Percentiles rank a stretch among this genome's conserved stretches.
Conservation (phyloP, 305 asterid genomes). For the Fraxinus platypoda region DNA sequence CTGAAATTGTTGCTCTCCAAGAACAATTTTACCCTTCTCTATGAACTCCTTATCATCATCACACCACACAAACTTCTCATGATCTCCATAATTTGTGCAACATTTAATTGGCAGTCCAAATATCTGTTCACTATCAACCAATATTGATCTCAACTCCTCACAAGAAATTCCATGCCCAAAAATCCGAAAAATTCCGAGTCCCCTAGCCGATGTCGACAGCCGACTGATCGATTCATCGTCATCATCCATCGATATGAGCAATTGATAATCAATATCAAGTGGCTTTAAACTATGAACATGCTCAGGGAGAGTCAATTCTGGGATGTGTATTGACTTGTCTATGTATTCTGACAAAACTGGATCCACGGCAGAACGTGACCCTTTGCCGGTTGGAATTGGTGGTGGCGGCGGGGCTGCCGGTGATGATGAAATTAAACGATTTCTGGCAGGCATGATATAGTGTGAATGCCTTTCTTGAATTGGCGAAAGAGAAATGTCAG, state of each 20-base stretch:
- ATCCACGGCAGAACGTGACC: slow-evolving; percentile 49
- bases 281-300: slow-evolving; percentile 21
- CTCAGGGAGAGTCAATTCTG: slow-evolving; percentile 44
- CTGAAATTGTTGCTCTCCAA: slow-evolving; percentile 34
- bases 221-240: slow-evolving; percentile 17
- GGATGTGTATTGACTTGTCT: slow-evolving; percentile 32
- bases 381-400: slow-evolving; percentile 56
- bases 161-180: slow-evolving; percentile 45
- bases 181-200: slow-evolving; percentile 37
- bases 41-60: slow-evolving; percentile 23
- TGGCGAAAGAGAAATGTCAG: neutral
- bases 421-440: slow-evolving; percentile 9
- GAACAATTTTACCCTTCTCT: slow-evolving; percentile 28
- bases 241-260: slow-evolving; percentile 19
- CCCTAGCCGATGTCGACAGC: slow-evolving; percentile 36
- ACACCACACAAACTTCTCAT: slow-evolving; percentile 46
- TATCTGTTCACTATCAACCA: slow-evolving; percentile 36
- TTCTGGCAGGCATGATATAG: slow-evolving; percentile 6
- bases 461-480: neutral
- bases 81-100: slow-evolving; percentile 41
- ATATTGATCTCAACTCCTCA: slow-evolving; percentile 37
- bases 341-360: slow-evolving; percentile 38
- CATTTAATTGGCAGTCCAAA: slow-evolving; percentile 35
- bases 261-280: slow-evolving; percentile 32
- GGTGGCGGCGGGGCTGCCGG: slow-evolving; percentile 40